phyloP scores from a whole-genome alignment of 2,329 filamentous ascomycete genomes.

The Westerdykella sp. region DNA sequence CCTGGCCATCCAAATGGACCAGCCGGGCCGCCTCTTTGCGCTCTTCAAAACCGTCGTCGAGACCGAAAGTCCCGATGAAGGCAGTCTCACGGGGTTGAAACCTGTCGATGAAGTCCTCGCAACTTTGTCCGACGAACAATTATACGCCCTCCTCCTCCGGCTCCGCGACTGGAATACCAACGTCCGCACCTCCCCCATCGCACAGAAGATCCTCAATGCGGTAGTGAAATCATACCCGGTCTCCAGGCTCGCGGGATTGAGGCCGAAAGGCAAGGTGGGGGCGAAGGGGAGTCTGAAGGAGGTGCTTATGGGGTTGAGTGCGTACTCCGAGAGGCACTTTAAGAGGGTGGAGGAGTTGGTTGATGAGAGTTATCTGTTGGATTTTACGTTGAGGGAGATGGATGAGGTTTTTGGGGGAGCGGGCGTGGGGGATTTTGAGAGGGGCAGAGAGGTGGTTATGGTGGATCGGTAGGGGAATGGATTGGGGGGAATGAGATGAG shows the following conservation, averaged over 20 bases:
- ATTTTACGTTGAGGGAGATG: slow-evolving; percentile 93
- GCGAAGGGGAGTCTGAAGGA: slow-evolving; percentile 57
- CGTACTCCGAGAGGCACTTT: slow-evolving; percentile 92
- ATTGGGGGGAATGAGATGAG: no score
- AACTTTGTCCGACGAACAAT: slow-evolving; percentile 74
- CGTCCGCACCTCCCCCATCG: slow-evolving; percentile 73
- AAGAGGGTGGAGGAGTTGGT: slow-evolving; percentile 80
- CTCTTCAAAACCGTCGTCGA: slow-evolving; percentile 78
- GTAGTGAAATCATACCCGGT: slow-evolving; percentile 77
- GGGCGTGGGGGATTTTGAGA: slow-evolving; percentile 21
- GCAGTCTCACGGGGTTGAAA: slow-evolving; percentile 57
- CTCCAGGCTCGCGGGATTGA: slow-evolving; percentile 65
- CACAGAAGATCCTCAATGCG: slow-evolving; percentile 76
- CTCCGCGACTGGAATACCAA: slow-evolving; percentile 98
- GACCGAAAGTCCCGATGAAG: slow-evolving; percentile 53
- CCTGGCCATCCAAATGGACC: slow-evolving; percentile 86
- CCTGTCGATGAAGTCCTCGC: slow-evolving; percentile 76
- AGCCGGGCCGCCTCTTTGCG: slow-evolving; percentile 77
- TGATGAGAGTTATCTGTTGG: slow-evolving; percentile 89
- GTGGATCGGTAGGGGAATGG: slow-evolving; percentile 13
- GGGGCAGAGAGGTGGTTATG: slow-evolving; percentile 30
- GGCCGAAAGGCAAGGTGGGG: slow-evolving; percentile 26
- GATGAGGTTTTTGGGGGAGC: slow-evolving; percentile 52
- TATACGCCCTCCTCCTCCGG: slow-evolving; percentile 74
- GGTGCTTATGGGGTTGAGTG: slow-evolving; percentile 76